phyloP scores from a whole-genome alignment of 345 rosid genomes.

The Gossypium stocksii region DNA sequence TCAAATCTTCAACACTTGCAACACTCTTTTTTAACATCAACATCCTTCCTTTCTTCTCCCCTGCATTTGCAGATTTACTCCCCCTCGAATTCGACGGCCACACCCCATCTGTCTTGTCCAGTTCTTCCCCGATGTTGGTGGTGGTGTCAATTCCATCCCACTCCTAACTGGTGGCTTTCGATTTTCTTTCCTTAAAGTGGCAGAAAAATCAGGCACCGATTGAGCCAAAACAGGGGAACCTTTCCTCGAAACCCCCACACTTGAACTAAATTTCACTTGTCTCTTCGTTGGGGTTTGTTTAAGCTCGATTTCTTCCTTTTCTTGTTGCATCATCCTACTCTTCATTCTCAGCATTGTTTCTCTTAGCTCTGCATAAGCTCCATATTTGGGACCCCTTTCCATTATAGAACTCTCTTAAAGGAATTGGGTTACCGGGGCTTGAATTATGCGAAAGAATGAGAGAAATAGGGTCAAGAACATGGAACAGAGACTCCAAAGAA shows the following conservation, averaged over 20 bases:
- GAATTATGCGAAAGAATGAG: slow-evolving; percentile 59
- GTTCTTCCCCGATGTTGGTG: slow-evolving; percentile 23
- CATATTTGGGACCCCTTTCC: slow-evolving; percentile 82
- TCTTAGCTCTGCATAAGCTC: slow-evolving; percentile 61
- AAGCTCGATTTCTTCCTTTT: slow-evolving; percentile 26
- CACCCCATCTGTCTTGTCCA: slow-evolving; percentile 30
- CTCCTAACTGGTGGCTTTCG: slow-evolving; percentile 37
- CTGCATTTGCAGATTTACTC: slow-evolving; percentile 66
- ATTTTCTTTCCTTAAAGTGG: slow-evolving; percentile 67
- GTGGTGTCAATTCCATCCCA: slow-evolving; percentile 49
- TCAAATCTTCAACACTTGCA: slow-evolving; percentile 57
- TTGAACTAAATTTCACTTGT: slow-evolving; percentile 57
- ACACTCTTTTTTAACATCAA: slow-evolving; percentile 64
- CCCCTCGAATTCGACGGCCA: slow-evolving; percentile 45
- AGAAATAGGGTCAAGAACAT: slow-evolving; percentile 51
- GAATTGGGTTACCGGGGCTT: slow-evolving; percentile 31
- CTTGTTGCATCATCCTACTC: slow-evolving; percentile 25
- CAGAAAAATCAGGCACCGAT: slow-evolving; percentile 75
- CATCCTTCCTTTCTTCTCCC: slow-evolving; percentile 49
- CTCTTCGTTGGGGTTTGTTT: slow-evolving; percentile 48
- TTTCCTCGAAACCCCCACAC: slow-evolving; percentile 24
- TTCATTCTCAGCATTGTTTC: slow-evolving; percentile 57
- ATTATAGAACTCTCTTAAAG: slow-evolving; percentile 42
- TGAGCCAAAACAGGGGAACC: slow-evolving; percentile 53
- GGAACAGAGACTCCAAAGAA: slow-evolving; percentile 30